Evolutionary conservation across 495 filamentous ascomycete species (phyloP).

Genomic region (Podospora australis): DNA sequence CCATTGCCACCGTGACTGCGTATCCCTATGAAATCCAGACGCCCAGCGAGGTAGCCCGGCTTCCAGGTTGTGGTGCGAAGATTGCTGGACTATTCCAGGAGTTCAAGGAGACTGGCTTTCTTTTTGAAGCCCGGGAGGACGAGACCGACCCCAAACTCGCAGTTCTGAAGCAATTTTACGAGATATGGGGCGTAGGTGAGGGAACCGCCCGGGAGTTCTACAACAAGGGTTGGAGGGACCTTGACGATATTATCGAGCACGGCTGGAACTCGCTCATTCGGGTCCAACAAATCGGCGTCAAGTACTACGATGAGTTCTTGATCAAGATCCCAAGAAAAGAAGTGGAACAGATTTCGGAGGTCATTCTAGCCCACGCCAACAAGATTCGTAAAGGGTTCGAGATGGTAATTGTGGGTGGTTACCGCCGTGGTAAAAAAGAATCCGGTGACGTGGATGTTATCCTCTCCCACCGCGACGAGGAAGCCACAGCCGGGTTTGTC

Average conservation of each 20-base stretch:
- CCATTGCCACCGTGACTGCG: slow-evolving; percentile 74
- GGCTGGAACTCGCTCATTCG: slow-evolving; percentile 71
- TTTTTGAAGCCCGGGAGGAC: slow-evolving; percentile 58
- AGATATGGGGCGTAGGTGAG: slow-evolving; percentile 87
- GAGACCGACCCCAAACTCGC: slow-evolving; percentile 57
- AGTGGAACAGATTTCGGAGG: slow-evolving; percentile 59
- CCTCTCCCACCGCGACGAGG: slow-evolving; percentile 68
- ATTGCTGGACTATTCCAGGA: slow-evolving; percentile 74
- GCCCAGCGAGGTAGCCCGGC: slow-evolving; percentile 54
- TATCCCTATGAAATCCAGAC: slow-evolving; percentile 55
- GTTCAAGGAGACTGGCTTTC: slow-evolving; percentile 52
- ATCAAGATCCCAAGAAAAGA: slow-evolving; percentile 64
- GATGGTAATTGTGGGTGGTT: slow-evolving; percentile 74
- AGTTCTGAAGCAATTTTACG: slow-evolving; percentile 61
- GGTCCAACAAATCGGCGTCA: slow-evolving; percentile 91
- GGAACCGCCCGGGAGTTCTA: slow-evolving; percentile 80
- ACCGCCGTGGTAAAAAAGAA: slow-evolving; percentile 69
- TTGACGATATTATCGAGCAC: slow-evolving; percentile 76
- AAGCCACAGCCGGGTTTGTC: slow-evolving; percentile 58
- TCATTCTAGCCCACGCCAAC: slow-evolving; percentile 58
- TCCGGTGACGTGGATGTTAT: slow-evolving; percentile 83
- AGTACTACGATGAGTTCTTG: slow-evolving; percentile 85
- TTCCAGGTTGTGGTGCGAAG: slow-evolving; percentile 80
- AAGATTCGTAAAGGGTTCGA: slow-evolving; percentile 50
- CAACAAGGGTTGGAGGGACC: slow-evolving; percentile 63